Base-by-base conservation (phyloP, 805 yeast genomes). In the Starmerella potacharoeniae region DNA sequence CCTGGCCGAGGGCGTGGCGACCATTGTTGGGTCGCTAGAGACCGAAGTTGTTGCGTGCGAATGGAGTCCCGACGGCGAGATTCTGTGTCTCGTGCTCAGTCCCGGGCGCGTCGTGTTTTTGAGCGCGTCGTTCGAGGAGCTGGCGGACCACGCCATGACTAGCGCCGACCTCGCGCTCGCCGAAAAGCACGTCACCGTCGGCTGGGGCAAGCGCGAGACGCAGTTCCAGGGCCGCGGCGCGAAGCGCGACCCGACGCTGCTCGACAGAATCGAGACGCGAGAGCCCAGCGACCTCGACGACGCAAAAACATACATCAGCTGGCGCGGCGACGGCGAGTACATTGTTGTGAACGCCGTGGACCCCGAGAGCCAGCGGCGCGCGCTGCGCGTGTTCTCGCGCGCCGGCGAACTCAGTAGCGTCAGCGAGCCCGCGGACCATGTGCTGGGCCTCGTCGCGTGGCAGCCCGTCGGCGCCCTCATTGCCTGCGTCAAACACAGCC, bases 151-250 rank as follows among this genome's bases (percentile, higher is more conserved):
- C 54, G 68, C 70, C 34, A 69, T 89, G 57, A 69, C 75, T 47
- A 71, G 77, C 0, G 77, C 75, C 8, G 98, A 93, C 66, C 74
- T 90, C 48, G 70, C 79, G 50, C 72, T 75, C 35, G 82, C 89
- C 1, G 55, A 58, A 13, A 83, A 82, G 61, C 96, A 93, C 66
- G 96, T 93, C 39, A 83, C 91, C 31, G 96, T 93, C 44, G 99
- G 99, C 30, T 93, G 99, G 99, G 99, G 99, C 65, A 86, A 84
- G 58, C 83, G 84, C 62, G 97, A 91, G 68, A 93, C 99, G 0
- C 99, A 93, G 71, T 93, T 93, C 69, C 82, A 84, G 69, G 99
- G 99, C 51, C 83, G 79, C 65, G 98, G 98, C 59, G 53, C 42
- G 6, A 41, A 42, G 40, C 74, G 82, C 64, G 98, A 93, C 69